These are phyloP conservation scores for Lonicera japonica DNA, from an alignment of 129 eudicot genomes.

Conservation along the genomic window DNA sequence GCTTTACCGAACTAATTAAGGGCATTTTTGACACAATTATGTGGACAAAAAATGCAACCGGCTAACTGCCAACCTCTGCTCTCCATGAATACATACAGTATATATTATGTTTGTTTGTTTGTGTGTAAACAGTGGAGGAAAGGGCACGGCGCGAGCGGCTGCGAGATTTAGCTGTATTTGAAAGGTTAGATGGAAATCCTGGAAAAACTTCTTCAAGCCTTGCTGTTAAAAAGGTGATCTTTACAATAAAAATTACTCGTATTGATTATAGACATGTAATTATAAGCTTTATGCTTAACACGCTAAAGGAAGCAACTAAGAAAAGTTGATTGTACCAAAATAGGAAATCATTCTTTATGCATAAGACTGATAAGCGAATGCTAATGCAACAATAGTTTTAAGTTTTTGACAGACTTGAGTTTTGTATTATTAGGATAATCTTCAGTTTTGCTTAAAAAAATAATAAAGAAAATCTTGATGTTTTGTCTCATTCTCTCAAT, in stretches of 20 bases:
- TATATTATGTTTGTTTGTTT: neutral
- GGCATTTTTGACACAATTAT: neutral
- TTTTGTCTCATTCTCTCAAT: no score
- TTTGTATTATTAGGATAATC: neutral
- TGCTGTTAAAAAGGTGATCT: conserved; percentile 75
- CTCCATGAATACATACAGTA: neutral
- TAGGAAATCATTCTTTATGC: neutral
- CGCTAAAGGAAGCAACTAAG: neutral
- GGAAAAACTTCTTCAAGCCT: conserved; percentile 58
- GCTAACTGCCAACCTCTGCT: neutral
- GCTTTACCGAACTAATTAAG: no score
- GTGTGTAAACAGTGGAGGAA: conserved; percentile 44
- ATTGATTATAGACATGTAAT: no score
- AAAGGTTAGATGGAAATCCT: conserved; percentile 73
- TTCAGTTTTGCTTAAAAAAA: neutral
- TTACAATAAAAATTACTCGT: neutral
- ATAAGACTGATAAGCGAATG: neutral
- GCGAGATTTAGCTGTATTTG: conserved; percentile 73
- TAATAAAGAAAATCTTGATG: no score
- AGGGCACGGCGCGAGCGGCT: conserved; percentile 71
- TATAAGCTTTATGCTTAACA: neutral
- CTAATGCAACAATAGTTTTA: neutral
- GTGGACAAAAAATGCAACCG: neutral
- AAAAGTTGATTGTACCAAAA: neutral
- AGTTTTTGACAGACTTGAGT: neutral